Evolutionary conservation across 2,329 filamentous ascomycete species (phyloP), one percentile per base, ranked within the genome.

Genomic region (Fusarium floridanum): DNA sequence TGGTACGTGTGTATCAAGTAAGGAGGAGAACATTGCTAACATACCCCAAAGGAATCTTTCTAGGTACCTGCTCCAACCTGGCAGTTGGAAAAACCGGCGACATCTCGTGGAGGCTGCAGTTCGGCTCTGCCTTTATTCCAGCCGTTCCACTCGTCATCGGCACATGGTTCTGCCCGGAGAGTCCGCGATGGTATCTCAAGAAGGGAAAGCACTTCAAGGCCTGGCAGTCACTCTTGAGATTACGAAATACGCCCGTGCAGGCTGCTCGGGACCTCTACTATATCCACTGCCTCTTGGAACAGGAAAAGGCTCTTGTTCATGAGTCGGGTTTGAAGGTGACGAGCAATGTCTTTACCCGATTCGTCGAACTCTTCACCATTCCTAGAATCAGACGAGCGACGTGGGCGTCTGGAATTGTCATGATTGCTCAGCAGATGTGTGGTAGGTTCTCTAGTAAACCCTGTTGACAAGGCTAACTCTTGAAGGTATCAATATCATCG

Each of bases 161-260:
- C 12, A 84, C 92, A 29, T 93, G 85, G 73, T 86, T 91, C 73
- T 92, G 90, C 72, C 91, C 91, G 0, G 90, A 92, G 77, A 91
- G 89, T 2, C 91, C 91, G 4, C 86, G 91, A 63, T 93, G 91
- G 91, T 89, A 87, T 64, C 88, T 93, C 80, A 91, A 91, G 79
- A 92, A 91, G 77, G 85, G 85, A 14, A 84, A 84, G 61, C 87
- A 91, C 74, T 69, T 70, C 5, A 82, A 89, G 56, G 91, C 91
- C 2, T 92, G 88, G 79, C 76, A 82, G 16, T 91, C 90, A 4
- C 85, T 93, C 0, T 81, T 86, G 16, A 84, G 84, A 9, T 85
- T 93, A 6, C 86, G 91, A 24, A 91, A 91, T 72, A 87, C 86
- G 0, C 84, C 87, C 2, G 77, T 93, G 2, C 90, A 91, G 77